These are phyloP conservation scores for Pochonia chlamydosporia DNA, from an alignment of 2,329 filamentous ascomycete genomes.

Conservation along the genomic window DNA sequence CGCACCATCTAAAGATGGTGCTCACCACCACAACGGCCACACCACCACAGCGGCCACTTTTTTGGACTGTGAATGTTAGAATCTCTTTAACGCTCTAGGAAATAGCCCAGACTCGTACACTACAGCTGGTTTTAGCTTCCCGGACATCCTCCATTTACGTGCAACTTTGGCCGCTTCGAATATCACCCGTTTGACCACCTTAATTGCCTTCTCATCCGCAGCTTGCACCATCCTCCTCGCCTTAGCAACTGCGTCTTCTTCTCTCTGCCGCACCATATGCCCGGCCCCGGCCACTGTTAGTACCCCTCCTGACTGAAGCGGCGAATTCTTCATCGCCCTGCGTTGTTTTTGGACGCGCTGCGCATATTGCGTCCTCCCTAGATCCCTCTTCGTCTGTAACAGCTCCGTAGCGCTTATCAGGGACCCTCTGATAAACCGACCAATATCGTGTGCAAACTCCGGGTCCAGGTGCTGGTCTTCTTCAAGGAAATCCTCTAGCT, in stretches of 20 bases:
- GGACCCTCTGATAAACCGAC: no score
- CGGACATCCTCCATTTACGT: neutral
- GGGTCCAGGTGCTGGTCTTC: neutral
- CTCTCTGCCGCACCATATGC: neutral
- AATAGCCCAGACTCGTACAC: no score
- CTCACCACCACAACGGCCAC: conserved; percentile 3
- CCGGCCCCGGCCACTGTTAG: neutral
- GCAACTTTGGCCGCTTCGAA: conserved; percentile 1
- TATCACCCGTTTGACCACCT: no score
- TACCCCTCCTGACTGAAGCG: no score
- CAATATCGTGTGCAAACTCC: neutral
- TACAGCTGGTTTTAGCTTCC: no score
- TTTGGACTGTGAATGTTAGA: neutral
- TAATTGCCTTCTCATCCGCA: no score
- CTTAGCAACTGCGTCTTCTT: neutral
- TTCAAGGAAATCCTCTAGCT: conserved; percentile 5
- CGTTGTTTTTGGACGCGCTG: no score
- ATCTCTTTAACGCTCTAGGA: neutral
- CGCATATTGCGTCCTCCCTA: no score
- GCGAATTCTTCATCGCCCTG: no score
- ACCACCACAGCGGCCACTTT: conserved; percentile 5
- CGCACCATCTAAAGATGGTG: conserved; percentile 4
- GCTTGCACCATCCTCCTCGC: neutral
- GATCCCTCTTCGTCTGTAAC: no score
- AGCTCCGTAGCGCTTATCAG: no score